phyloP scores from a whole-genome alignment of 129 eudicot species.

The Apium graveolens region DNA sequence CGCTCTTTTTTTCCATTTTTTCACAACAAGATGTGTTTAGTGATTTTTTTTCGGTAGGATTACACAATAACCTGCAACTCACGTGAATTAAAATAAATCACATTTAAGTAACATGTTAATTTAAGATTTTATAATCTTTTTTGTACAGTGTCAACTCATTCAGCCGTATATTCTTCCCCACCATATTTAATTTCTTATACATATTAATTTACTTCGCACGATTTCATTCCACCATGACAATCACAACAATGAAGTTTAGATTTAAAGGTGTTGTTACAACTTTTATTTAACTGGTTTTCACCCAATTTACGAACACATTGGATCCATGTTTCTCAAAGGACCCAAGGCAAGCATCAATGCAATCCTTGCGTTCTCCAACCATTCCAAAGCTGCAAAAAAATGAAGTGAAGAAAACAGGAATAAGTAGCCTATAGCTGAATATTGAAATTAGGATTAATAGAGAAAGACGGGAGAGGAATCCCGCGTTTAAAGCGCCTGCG shows the following conservation, averaged over 20 bases:
- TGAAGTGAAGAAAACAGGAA: neutral
- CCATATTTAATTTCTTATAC: neutral
- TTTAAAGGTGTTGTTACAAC: constrained; percentile 23
- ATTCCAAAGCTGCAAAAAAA: constrained; percentile 43
- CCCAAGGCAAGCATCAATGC: constrained; percentile 87
- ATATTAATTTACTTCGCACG: neutral
- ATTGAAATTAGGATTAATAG: constrained; percentile 76
- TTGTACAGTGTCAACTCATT: neutral
- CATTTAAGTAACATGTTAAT: no score
- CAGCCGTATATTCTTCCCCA: neutral
- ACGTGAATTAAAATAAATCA: no score
- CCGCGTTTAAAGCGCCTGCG: constrained; percentile 81
- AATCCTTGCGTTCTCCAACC: constrained; percentile 80
- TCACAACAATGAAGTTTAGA: neutral
- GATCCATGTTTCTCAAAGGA: constrained; percentile 78
- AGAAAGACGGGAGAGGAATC: constrained; percentile 79
- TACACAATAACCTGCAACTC: no score
- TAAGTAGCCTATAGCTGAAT: constrained; percentile 14
- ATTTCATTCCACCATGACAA: neutral
- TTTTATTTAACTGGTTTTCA: constrained; percentile 60
- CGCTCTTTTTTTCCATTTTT: no score
- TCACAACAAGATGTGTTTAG: no score
- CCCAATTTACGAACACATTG: constrained; percentile 82
- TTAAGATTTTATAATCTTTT: neutral
- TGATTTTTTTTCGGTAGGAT: no score